phyloP scores from a whole-genome alignment of 345 rosid genomes.

The Toxicodendron radicans region DNA sequence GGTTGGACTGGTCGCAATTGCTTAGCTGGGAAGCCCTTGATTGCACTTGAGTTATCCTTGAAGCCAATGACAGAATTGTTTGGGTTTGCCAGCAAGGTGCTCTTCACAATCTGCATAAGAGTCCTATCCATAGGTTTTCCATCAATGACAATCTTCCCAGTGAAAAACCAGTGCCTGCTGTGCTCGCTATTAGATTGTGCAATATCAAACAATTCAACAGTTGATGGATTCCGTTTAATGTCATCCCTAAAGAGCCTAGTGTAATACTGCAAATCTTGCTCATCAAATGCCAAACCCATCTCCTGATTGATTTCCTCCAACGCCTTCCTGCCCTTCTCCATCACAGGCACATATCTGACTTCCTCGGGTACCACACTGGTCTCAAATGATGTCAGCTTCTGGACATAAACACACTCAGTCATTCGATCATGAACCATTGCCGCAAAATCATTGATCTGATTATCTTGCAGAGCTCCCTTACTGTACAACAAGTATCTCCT shows the following conservation, averaged over 20 bases:
- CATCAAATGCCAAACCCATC: conserved; percentile 96
- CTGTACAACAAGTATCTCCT: conserved; percentile 78
- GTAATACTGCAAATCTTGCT: conserved; percentile 89
- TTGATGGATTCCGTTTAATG: conserved; percentile 77
- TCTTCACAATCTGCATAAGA: conserved; percentile 93
- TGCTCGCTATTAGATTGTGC: conserved; percentile 97
- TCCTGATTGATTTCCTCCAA: conserved; percentile 84
- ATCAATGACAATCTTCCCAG: conserved; percentile 83
- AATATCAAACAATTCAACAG: conserved; percentile 89
- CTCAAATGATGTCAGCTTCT: conserved; percentile 62
- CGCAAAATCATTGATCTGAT: conserved; percentile 62
- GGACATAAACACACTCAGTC: conserved; percentile 78
- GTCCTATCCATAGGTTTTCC: conserved; percentile 77
- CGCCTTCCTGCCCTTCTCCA: conserved; percentile 84
- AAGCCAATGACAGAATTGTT: conserved; percentile 91
- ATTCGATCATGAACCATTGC: conserved; percentile 86
- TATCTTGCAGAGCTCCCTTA: conserved; percentile 51
- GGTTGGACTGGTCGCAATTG: conserved; percentile 75
- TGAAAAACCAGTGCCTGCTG: conserved; percentile 94
- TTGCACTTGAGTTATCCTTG: conserved; percentile 94
- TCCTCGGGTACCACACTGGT: conserved; percentile 76
- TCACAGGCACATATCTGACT: conserved; percentile 64
- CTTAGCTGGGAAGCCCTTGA: conserved; percentile 72
- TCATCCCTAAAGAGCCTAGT: conserved; percentile 71
- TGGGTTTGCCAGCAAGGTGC: conserved; percentile 77